Base-by-base conservation (phyloP, 2,329 filamentous ascomycete genomes). In the Talaromyces islandicus region DNA sequence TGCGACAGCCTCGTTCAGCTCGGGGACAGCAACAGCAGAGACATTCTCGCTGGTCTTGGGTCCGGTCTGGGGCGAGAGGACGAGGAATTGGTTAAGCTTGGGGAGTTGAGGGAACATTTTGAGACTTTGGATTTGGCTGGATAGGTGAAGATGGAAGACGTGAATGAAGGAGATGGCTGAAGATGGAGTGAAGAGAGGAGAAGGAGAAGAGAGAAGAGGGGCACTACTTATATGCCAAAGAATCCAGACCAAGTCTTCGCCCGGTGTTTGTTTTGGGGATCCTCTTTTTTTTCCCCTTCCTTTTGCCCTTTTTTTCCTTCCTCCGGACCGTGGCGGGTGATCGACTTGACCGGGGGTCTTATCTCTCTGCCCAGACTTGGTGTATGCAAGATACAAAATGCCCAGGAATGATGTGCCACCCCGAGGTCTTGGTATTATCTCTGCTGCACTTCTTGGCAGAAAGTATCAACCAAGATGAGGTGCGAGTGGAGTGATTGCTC, bases 61-160 rank as follows among this genome's bases (percentile, higher is more conserved):
- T 4, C 57, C 56, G 27, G 54, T n/a, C 4, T 43, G 38, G 32
- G 60, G 60, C 2, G 60, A 52, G n/a, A 62, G 60, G 19, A 59
- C 60, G 46, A 62, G 46, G 29, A 62, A 62, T 27, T 59, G 32
- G 57, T 41, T 59, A 27, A 62, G 60, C 53, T 62, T 62, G 52
- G 56, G 56, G 2, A 62, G 57, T 38, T 53, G 50, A 32, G 60
- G 59, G 24, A 61, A 58, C 59, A 61, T 61, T 12, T 50, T 61
- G 59, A 41, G 56, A 25, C n/a, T 41, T 41, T 27, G 25, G 25
- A 9, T 25, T 41, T 24, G 38, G 43, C 19, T 32, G 51, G 41
- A 43, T 9, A 29, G 19, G 9, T 9, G 43, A 48, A 35, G 32
- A 35, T 24, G 7, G 48, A 10, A 14, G 48, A 21, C 19, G 24